Conservation (phyloP, 345 rosid genomes). For the Capsella bursapastoris region DNA sequence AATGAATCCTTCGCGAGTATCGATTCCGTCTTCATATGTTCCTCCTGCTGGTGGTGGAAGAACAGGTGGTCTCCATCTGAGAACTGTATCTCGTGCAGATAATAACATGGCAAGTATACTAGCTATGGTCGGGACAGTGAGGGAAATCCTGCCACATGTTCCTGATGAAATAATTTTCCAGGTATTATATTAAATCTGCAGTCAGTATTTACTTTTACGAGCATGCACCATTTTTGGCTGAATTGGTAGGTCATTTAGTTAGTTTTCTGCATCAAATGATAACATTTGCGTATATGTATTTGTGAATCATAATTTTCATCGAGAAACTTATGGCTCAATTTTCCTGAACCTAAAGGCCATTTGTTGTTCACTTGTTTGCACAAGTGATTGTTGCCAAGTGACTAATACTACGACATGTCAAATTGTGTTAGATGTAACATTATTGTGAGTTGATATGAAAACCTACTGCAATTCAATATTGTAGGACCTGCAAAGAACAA, state of each 20-base stretch:
- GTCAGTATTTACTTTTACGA: constrained; percentile 5
- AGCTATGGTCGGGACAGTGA: constrained; percentile 78
- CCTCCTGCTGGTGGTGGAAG: constrained; percentile 55
- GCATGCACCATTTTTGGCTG: background rate
- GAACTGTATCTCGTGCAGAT: constrained; percentile 51
- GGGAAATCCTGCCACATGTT: constrained; percentile 78
- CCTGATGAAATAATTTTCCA: constrained; percentile 76
- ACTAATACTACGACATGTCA: background rate
- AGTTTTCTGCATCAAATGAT: background rate
- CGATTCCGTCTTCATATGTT: constrained; percentile 53
- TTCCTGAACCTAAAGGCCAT: background rate
- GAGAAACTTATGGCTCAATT: background rate
- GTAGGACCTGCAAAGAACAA: constrained; percentile 87
- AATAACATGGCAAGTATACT: constrained; percentile 55
- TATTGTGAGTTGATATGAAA: background rate
- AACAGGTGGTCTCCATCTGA: constrained; percentile 57
- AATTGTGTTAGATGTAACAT: background rate
- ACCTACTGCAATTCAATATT: constrained; percentile 20
- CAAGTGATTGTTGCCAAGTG: background rate
- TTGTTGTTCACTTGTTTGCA: background rate
- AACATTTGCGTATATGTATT: background rate
- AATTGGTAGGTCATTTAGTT: background rate
- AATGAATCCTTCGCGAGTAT: constrained; percentile 49
- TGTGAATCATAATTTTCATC: constrained; percentile 2
- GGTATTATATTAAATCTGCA: constrained; percentile 46